Evolutionary conservation across 2,329 filamentous ascomycete species (phyloP).

Genomic region (Paramyrothecium roridum): DNA sequence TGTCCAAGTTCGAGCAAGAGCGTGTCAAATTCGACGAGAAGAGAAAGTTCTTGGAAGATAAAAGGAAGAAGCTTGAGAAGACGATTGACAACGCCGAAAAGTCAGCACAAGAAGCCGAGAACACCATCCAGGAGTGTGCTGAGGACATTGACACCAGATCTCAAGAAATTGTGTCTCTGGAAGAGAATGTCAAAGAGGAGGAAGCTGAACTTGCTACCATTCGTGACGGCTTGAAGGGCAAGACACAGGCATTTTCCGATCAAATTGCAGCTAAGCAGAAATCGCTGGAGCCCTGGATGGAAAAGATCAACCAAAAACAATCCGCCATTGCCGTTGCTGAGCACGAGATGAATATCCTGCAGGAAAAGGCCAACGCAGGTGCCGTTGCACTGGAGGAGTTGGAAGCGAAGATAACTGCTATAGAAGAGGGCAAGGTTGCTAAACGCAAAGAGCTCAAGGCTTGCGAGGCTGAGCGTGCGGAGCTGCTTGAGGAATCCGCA

Average conservation of each 20-base stretch:
- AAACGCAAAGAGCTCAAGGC: constrained; percentile 75
- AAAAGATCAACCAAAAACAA: constrained; percentile 94
- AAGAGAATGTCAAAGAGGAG: constrained; percentile 72
- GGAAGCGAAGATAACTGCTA: constrained; percentile 70
- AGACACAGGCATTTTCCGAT: constrained; percentile 92
- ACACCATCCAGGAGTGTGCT: constrained; percentile 72
- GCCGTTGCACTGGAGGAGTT: constrained; percentile 81
- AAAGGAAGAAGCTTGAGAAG: constrained; percentile 94
- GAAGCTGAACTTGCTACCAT: constrained; percentile 82
- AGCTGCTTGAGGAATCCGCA: constrained; percentile 70
- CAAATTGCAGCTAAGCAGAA: constrained; percentile 91
- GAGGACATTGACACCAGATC: constrained; percentile 75
- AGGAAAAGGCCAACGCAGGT: constrained; percentile 85
- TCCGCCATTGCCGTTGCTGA: constrained; percentile 92
- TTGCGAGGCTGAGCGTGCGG: constrained; percentile 68
- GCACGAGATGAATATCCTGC: constrained; percentile 88
- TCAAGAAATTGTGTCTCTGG: constrained; percentile 72
- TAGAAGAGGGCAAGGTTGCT: constrained; percentile 66
- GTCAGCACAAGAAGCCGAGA: constrained; percentile 69
- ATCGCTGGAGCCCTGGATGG: constrained; percentile 91
- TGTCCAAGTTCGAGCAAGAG: constrained; percentile 92
- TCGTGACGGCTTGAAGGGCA: constrained; percentile 84
- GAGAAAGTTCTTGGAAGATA: constrained; percentile 85
- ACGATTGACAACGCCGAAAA: constrained; percentile 74
- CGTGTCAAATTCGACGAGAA: constrained; percentile 98